Base-by-base conservation (phyloP, 2,329 filamentous ascomycete genomes). In the Colletotrichum viniferum region DNA sequence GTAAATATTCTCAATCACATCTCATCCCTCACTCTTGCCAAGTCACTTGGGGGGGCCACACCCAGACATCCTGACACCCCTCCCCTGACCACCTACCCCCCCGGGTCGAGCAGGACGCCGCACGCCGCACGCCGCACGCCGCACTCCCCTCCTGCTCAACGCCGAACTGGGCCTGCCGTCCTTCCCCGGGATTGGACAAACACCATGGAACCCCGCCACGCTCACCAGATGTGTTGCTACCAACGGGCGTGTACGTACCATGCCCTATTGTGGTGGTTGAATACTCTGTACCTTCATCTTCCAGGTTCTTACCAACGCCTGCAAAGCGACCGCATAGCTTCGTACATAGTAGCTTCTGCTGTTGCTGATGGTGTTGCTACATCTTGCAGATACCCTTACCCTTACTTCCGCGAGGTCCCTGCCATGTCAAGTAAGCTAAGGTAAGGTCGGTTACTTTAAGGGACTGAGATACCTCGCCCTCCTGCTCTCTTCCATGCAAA, bases 131-230 rank as follows among this genome's bases (percentile, higher is more conserved):
- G 38, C 38, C 38, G 72, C 67, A 71, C 52, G 36, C 38, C 38
- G 72, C 67, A 71, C 55, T 55, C 72, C 69, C 73, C 73, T 67
- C 38, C 72, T 75, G 73, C 73, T 75, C 69, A 71, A 68, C 24
- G 58, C 69, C 73, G 69, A 75, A 72, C 56, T 63, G 43, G 69
- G 73, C 69, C 14, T 63, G 69, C 68, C 56, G 43, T 67, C 24
- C 69, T 63, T 62, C 43, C 67, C 75, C 52, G 69, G 76, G 73
- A 76, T 76, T 77, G 76, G 76, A 71, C 76, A 76, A 77, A 76
- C 64, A 70, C 63, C 56, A 68, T 62, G 43, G 58, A 55, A 76
- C 74, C 73, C 76, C 76, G 76, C 76, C 73, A 66, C 69, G 12
- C 76, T 75, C 73, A 63, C 72, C 69, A 74, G 68, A 63, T 67